These are phyloP conservation scores for Thielaviopsis ethacetica DNA, from an alignment of 2,329 filamentous ascomycete genomes.

Conservation along the genomic window DNA sequence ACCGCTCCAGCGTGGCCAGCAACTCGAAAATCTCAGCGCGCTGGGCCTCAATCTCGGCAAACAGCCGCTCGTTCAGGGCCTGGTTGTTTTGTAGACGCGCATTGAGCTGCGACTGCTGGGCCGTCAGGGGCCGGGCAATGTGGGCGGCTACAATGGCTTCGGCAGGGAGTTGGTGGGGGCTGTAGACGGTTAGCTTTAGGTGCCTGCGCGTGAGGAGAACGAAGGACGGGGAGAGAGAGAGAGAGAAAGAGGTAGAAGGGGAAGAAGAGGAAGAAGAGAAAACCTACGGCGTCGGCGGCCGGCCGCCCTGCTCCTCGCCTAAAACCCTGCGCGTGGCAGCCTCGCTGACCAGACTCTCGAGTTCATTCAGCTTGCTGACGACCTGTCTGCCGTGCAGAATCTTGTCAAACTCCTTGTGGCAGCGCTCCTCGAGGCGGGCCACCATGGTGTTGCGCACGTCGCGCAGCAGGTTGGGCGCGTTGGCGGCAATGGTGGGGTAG, in stretches of 20 bases:
- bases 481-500: slow-evolving; percentile 41
- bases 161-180: slow-evolving; percentile 40
- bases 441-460: slow-evolving; percentile 44
- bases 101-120: slow-evolving; percentile 39
- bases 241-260: too few relatives aligned
- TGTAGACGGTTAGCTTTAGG: slow-evolving; percentile 15
- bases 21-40: slow-evolving; percentile 37
- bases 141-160: slow-evolving; percentile 36
- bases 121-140: slow-evolving; percentile 32
- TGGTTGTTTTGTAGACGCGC: slow-evolving; percentile 40
- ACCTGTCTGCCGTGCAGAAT: slow-evolving; percentile 36
- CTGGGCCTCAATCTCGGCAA: slow-evolving; percentile 34
- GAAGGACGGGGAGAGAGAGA: too few relatives aligned
- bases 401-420: slow-evolving; percentile 40
- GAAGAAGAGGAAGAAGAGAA: background rate
- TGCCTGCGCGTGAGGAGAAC: too few relatives aligned
- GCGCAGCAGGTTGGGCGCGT: slow-evolving; percentile 33
- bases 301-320: slow-evolving; percentile 13
- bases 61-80: slow-evolving; percentile 37
- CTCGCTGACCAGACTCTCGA: slow-evolving; percentile 38
- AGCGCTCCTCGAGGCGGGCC: slow-evolving; percentile 35
- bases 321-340: slow-evolving; percentile 26
- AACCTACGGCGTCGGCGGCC: slow-evolving; percentile 31
- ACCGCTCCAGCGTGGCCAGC: slow-evolving; percentile 31
- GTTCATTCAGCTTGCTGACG: slow-evolving; percentile 39